These are phyloP conservation scores for Medicago truncatula DNA, from an alignment of 306 rosid genomes.

Conservation along the genomic window DNA sequence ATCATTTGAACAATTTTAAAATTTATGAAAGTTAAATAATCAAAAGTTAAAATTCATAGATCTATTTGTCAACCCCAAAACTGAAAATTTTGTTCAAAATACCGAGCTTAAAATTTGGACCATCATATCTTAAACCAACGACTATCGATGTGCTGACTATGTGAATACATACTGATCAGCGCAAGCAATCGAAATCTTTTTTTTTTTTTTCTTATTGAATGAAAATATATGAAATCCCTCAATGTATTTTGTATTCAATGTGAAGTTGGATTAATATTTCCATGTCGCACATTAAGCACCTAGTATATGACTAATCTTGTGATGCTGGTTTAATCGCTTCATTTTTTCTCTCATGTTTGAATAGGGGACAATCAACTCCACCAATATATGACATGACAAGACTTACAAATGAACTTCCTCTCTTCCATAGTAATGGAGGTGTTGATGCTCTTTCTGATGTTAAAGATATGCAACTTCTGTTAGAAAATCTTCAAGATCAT, in stretches of 20 bases:
- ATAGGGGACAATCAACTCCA: constrained; percentile 74
- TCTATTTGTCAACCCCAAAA: too few species aligned
- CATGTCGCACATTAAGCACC: constrained; percentile 13
- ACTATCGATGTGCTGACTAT: neutral
- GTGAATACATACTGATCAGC: too few species aligned
- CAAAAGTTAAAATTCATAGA: too few species aligned
- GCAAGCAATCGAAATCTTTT: neutral
- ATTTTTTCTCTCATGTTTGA: constrained; percentile 51
- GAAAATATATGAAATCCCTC: constrained; percentile 12
- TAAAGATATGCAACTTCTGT: constrained; percentile 61
- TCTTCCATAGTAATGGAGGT: constrained; percentile 70
- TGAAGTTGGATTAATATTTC: neutral
- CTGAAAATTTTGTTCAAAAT: too few species aligned
- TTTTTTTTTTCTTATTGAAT: neutral
- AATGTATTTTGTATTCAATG: neutral
- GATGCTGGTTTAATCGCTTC: neutral
- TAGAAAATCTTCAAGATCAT: constrained; percentile 62
- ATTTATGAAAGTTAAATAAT: neutral
- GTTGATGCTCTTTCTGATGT: constrained; percentile 73
- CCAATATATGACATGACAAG: constrained; percentile 68
- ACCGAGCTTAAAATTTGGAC: neutral
- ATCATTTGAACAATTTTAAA: neutral
- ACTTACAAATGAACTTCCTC: constrained; percentile 73
- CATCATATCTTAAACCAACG: neutral
- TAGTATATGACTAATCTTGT: constrained; percentile 26